Evolutionary conservation across 2,329 filamentous ascomycete species (phyloP).

Genomic region (Colletotrichum incanum): DNA sequence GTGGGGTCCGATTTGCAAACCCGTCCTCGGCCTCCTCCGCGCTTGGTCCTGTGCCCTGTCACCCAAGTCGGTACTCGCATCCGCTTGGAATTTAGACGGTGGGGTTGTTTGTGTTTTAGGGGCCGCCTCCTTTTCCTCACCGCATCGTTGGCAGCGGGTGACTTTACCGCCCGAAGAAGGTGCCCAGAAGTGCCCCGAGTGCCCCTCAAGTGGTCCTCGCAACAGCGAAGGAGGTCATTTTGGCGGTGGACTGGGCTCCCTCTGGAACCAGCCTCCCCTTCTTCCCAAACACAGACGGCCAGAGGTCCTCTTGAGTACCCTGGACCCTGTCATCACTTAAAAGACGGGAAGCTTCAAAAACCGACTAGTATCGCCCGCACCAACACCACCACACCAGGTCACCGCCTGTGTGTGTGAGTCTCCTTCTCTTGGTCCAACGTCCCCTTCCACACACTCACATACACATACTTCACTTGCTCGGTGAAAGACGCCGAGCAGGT

Average conservation of each 20-base stretch:
- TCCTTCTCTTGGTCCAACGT: not conserved
- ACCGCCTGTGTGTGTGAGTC: conserved; percentile 37
- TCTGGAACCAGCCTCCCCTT: conserved; percentile 36
- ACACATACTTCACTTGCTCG: conserved; percentile 8
- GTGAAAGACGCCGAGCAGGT: conserved; percentile 10
- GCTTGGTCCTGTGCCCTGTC: conserved; percentile 23
- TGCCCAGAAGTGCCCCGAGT: conserved; percentile 33
- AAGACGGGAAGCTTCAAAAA: conserved; percentile 31
- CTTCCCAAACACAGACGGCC: not conserved
- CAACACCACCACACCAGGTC: conserved; percentile 33
- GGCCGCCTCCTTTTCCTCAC: conserved; percentile 38
- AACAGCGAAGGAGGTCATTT: conserved; percentile 24
- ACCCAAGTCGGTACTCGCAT: conserved; percentile 38
- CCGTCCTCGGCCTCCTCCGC: conserved; percentile 25
- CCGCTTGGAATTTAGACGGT: conserved; percentile 33
- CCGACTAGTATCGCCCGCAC: conserved; percentile 24
- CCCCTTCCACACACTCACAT: conserved; percentile 5
- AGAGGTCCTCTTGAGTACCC: not conserved
- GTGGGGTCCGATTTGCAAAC: conserved; percentile 29
- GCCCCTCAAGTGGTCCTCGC: conserved; percentile 18
- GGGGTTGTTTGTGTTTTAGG: conserved; percentile 34
- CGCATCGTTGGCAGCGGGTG: conserved; percentile 38
- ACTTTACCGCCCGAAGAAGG: conserved; percentile 20
- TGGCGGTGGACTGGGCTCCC: conserved; percentile 37
- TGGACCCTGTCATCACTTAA: conserved; percentile 38